phyloP scores from a whole-genome alignment of 768 basidiomycete species.

The Kwoniella botswanensis region DNA sequence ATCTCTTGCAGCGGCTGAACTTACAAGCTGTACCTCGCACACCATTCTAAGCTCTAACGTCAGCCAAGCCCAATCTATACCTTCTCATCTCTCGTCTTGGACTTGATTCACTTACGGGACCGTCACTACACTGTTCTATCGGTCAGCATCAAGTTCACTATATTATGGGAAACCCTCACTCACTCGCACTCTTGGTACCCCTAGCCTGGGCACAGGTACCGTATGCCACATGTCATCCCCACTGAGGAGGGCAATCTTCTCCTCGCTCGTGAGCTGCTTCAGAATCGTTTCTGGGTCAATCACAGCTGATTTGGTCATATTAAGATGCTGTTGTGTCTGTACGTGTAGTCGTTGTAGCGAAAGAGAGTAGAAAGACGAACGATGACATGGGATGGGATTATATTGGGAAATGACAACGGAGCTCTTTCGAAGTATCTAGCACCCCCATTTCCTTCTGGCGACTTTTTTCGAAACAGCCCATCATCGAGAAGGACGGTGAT shows the following conservation, averaged over 20 bases:
- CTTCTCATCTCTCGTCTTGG: neutral
- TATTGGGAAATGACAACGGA: too few relatives aligned
- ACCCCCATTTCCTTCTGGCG: neutral
- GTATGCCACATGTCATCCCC: constrained; percentile 50
- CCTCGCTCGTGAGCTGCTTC: constrained; percentile 35
- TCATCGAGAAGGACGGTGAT: neutral
- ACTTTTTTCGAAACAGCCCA: neutral
- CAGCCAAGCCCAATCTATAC: too few relatives aligned
- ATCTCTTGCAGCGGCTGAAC: neutral
- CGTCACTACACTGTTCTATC: constrained; percentile 31
- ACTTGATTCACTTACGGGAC: constrained; percentile 26
- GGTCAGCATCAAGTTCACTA: constrained; percentile 1
- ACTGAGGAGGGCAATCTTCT: constrained; percentile 42
- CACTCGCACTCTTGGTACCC: constrained; percentile 39
- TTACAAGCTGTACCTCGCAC: constrained; percentile 42
- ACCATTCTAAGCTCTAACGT: constrained; percentile 22
- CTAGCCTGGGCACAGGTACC: constrained; percentile 32
- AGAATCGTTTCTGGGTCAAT: constrained; percentile 23
- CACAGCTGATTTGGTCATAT: constrained; percentile 13
- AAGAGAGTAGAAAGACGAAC: too few relatives aligned
- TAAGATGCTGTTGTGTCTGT: neutral
- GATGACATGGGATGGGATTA: too few relatives aligned
- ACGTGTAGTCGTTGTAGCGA: neutral
- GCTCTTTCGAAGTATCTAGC: neutral
- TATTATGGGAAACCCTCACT: constrained; percentile 10